phyloP scores from a whole-genome alignment of 257 asterid species.

The Hygrophila difformis region DNA sequence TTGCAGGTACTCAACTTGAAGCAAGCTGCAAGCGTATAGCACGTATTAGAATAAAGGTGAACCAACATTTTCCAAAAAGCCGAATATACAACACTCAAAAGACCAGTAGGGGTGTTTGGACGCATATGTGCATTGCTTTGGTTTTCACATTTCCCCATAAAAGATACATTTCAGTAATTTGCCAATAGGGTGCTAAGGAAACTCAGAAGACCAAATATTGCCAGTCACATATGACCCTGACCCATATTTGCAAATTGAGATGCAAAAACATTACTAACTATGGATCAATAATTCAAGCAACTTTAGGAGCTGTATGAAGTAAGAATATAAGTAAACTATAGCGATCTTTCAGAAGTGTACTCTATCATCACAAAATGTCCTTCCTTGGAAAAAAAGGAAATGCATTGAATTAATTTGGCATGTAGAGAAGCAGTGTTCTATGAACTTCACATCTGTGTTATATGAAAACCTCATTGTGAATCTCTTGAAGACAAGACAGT shows the following conservation, averaged over 20 bases:
- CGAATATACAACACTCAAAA: neutral
- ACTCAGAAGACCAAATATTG: neutral
- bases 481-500: neutral
- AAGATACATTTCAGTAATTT: no score
- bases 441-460: neutral
- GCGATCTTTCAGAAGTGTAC: no score
- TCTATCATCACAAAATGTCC: neutral
- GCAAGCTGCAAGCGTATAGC: constrained; percentile 44
- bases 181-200: constrained; percentile 4
- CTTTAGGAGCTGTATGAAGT: neutral
- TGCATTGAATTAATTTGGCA: no score
- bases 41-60: constrained; percentile 21
- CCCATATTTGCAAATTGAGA: neutral
- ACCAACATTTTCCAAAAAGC: constrained; percentile 9
- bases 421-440: no score
- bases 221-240: constrained; percentile 1
- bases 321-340: constrained; percentile 3
- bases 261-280: constrained; percentile 11
- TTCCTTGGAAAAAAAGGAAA: constrained; percentile 5
- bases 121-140: no score
- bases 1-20: constrained; percentile 56
- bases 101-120: no score
- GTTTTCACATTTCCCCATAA: no score
- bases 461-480: neutral
- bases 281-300: neutral